Conservation (phyloP, 2,329 filamentous ascomycete species). For the Rhinocladiella mackenziei region DNA sequence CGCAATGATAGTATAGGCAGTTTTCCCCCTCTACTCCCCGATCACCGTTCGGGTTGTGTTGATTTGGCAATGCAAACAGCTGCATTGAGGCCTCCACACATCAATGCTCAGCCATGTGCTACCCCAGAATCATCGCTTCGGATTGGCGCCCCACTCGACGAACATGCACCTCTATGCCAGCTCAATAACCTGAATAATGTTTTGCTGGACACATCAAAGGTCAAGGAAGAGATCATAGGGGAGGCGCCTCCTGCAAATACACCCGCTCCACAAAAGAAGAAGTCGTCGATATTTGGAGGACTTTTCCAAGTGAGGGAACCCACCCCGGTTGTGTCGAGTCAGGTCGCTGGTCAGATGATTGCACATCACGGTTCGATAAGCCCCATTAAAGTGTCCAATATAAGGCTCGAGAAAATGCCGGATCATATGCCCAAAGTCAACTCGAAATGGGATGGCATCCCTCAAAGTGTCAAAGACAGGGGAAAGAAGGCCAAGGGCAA, state of each 20-base stretch:
- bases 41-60: too few relatives aligned
- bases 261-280: constrained; percentile 31
- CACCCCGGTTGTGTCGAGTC: constrained; percentile 44
- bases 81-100: too few relatives aligned
- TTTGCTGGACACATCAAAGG: too few relatives aligned
- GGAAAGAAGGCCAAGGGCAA: constrained; percentile 27
- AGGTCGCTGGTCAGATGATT: constrained; percentile 40
- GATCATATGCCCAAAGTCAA: constrained; percentile 50
- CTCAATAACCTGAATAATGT: too few relatives aligned
- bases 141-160: too few relatives aligned
- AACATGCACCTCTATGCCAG: too few relatives aligned
- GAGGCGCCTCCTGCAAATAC: not conserved
- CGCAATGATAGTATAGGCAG: too few relatives aligned
- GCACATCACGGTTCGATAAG: constrained; percentile 39
- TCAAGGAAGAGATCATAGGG: too few relatives aligned
- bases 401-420: constrained; percentile 47
- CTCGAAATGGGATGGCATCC: constrained; percentile 53
- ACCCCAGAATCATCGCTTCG: too few relatives aligned
- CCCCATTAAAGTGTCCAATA: constrained; percentile 36
- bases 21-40: too few relatives aligned
- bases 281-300: constrained; percentile 39
- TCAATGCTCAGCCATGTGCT: too few relatives aligned
- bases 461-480: constrained; percentile 38
- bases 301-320: constrained; percentile 50
- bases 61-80: too few relatives aligned